Base-by-base conservation (phyloP, 495 filamentous ascomycete genomes). In the Rostrohypoxylon terebratum region DNA sequence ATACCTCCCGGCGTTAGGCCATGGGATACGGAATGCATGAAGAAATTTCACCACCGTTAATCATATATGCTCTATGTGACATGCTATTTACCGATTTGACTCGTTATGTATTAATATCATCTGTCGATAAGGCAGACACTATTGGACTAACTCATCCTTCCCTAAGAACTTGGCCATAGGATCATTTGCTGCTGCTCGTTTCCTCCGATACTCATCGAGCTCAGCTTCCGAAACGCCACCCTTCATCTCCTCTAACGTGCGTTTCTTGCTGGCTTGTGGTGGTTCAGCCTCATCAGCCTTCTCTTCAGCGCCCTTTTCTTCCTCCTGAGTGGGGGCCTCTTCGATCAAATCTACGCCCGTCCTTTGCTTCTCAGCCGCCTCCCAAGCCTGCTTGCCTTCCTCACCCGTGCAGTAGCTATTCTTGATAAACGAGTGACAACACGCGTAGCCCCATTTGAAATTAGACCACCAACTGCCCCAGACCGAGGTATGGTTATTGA, bases 401-500 rank as follows among this genome's bases (percentile, higher is more conserved):
- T 94, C 93, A 16, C 96, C 96, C 0, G 96, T 98, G 81, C 96
- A 99, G 74, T 98, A 99, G 77, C 93, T 96, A 77, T 98, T 98
- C 83, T 96, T 97, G 47, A 96, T 87, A 5, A 89, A 91, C 1
- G 93, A 97, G 79, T 92, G 93, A 84, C 96, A 99, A 81, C 96
- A 99, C 23, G 93, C 87, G 79, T 97, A 99, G n/a, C 96, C 96
- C 96, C 96, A 99, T 81, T 91, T 85, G 82, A 97, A 98, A 63
- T 93, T 89, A 45, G 88, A 86, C 96, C 96, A 99, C 96, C 96
- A 99, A 76, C 94, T 97, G 38, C 96, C 96, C 93, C 94, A 99
- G 0, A 97, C 93, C 0, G 91, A 89, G 20, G 89, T 93, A 78
- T 99, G 96, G 74, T 99, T 99, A 82, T 97, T 95, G 79, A 88